Evolutionary conservation across 2,329 filamentous ascomycete species (phyloP), one percentile per base, ranked within the genome.

Genomic region (Tolypocladium cylindrosporum): DNA sequence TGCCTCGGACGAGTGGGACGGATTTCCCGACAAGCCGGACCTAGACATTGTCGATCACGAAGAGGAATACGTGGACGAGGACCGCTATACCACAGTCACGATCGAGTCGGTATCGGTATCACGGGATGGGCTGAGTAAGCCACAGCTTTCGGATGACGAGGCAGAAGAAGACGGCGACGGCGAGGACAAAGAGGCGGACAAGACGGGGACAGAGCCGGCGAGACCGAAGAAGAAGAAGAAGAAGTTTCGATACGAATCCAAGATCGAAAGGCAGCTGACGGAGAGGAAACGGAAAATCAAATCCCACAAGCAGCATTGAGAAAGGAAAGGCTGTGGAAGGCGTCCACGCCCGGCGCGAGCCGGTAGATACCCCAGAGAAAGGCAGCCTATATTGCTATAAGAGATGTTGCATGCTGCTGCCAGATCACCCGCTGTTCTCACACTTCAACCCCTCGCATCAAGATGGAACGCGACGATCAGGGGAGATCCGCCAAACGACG

Each of bases 31-130:
- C 55, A 66, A 70, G 31, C 71, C 74, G 16, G 63, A 75, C 16
- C 63, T 74, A 5, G 71, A 79, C 43, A 79, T 84, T 27, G 74
- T 94, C 51, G 86, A 95, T 69, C 86, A 90, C 64, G 89, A 96
- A 70, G 91, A 93, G 64, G 91, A 97, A 72, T 99, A 97, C 74
- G 84, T 97, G 63, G 94, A 99, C 71, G 94, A 97, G 71, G 93
- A 97, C 72, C 89, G 89, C 69, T 97, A 91, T 71, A 97, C 94
- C 0, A 96, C 91, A 1, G 94, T 99, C 34, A 97, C 90, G 0
- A 86, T 99, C 1, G 93, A 97, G 71, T 88, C 89, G 13, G 91
- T 99, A 64, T 88, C 87, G 61, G 82, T 95, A 19, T 87, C 88
- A 14, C 84, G 84, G 63, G 85, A 91, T 57, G 90, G 90, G 0